These are phyloP conservation scores for Fusarium poae DNA, from an alignment of 2,329 filamentous ascomycete species.

Conservation along the genomic window DNA sequence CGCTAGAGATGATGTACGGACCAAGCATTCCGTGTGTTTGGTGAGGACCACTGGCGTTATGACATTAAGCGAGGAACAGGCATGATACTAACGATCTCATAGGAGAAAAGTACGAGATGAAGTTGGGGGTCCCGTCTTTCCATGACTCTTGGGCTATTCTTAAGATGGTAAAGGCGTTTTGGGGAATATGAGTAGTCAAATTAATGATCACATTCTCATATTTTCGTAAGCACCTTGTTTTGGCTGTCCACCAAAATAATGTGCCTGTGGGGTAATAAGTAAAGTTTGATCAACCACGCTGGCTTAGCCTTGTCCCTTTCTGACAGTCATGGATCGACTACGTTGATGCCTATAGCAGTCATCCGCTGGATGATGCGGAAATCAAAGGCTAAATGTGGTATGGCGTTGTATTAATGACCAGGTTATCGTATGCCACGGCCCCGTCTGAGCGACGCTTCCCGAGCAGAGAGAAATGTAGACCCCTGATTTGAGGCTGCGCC, in stretches of 20 bases:
- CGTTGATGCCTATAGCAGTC: slow-evolving; percentile 2
- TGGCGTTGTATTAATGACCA: not conserved
- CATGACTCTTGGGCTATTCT: slow-evolving; percentile 11
- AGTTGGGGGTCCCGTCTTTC: not conserved
- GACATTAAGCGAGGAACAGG: rapidly evolving
- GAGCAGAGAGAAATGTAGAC: slow-evolving; percentile 6
- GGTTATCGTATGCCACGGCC: not conserved
- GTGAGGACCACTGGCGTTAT: not conserved
- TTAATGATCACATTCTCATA: not conserved
- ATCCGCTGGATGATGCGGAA: too few relatives aligned
- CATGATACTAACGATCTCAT: not conserved
- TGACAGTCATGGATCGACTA: slow-evolving; percentile 29
- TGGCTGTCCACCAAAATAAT: slow-evolving; percentile 10
- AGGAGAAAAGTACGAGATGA: not conserved
- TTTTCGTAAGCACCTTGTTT: not conserved
- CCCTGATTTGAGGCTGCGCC: slow-evolving; percentile 10
- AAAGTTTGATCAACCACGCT: slow-evolving; percentile 19
- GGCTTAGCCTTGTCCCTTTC: not conserved
- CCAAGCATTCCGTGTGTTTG: too few relatives aligned
- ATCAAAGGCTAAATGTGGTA: not conserved
- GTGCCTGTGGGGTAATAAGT: not conserved
- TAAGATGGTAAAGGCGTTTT: not conserved
- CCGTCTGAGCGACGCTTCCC: not conserved
- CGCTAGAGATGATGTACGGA: not conserved
- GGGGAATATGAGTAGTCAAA: slow-evolving; percentile 10